Percentiles rank a stretch among this genome's conserved stretches.
Conservation (phyloP, 495 filamentous ascomycete species). For the Hypoxylon trugodes region DNA sequence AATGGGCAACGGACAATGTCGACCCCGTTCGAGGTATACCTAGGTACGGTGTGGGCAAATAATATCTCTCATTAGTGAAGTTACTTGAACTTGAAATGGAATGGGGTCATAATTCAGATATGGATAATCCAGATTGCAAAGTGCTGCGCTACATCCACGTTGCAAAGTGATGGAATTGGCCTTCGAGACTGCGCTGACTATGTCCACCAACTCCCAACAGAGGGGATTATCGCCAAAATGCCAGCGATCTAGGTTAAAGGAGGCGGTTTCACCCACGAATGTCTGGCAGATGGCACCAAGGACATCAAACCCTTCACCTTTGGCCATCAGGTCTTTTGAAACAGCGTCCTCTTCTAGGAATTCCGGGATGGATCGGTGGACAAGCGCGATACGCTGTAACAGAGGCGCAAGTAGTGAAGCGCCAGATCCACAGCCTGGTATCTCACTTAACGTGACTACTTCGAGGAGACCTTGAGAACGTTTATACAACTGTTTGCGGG, state of each 20-base stretch:
- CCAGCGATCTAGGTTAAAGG: not conserved
- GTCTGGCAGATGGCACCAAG: not conserved
- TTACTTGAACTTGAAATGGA: too few species aligned
- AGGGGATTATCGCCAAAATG: not conserved
- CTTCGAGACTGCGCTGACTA: not conserved
- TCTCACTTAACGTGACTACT: not conserved
- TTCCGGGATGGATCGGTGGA: conserved; percentile 1
- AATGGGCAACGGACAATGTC: not conserved
- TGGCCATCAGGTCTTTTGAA: not conserved
- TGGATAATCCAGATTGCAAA: not conserved
- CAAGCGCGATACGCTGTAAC: not conserved
- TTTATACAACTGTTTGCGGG: conserved; percentile 1
- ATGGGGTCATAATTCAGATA: not conserved
- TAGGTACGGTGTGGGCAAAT: not conserved
- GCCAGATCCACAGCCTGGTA: too few species aligned
- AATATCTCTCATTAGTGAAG: not conserved
- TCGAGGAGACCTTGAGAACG: conserved; percentile 1
- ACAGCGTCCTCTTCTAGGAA: not conserved
- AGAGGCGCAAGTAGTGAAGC: not conserved
- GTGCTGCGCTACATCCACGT: not conserved
- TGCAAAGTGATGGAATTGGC: not conserved
- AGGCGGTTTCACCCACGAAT: not conserved
- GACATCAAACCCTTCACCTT: not conserved
- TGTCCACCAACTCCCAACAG: not conserved
- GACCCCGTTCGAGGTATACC: not conserved